These are phyloP conservation scores for Periglandula ipomoeae DNA, from an alignment of 2,329 filamentous ascomycete species.

Conservation along the genomic window DNA sequence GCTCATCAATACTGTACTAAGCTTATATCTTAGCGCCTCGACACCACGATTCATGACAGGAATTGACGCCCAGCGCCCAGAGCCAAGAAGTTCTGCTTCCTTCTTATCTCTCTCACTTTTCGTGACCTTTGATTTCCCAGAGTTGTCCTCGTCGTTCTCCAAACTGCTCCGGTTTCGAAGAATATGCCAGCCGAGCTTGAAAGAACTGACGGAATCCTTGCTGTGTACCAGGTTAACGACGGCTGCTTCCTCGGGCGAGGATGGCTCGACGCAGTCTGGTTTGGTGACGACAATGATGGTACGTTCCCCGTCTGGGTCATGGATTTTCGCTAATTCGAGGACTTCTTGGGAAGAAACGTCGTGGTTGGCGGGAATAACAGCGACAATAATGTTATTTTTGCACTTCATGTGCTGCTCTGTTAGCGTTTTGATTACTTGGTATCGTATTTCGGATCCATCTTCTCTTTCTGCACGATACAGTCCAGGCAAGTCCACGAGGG, in stretches of 20 bases:
- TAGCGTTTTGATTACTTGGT: conserved; percentile 24
- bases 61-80: conserved; percentile 13
- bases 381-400: conserved; percentile 49
- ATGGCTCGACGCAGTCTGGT: conserved; percentile 32
- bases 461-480: conserved; percentile 25
- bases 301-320: conserved; percentile 34
- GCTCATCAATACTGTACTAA: conserved; percentile 5
- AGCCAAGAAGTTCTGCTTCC: conserved; percentile 20
- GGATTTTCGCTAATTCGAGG: conserved; percentile 30
- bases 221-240: not conserved
- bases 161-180: conserved; percentile 25
- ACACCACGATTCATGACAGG: conserved; percentile 9
- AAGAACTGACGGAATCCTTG: conserved; percentile 8
- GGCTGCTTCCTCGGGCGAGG: conserved; percentile 23
- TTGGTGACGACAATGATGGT: conserved; percentile 52
- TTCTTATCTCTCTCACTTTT: conserved; percentile 15
- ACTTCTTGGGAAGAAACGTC: conserved; percentile 45
- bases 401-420: conserved; percentile 46
- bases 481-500: conserved; percentile 47
- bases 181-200: conserved; percentile 35
- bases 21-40: conserved; percentile 6
- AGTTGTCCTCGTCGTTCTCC: conserved; percentile 16
- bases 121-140: not conserved
- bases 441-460: conserved; percentile 22
- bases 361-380: conserved; percentile 39